phyloP scores from a whole-genome alignment of 345 rosid genomes.

The Eucalyptus fibrosa region DNA sequence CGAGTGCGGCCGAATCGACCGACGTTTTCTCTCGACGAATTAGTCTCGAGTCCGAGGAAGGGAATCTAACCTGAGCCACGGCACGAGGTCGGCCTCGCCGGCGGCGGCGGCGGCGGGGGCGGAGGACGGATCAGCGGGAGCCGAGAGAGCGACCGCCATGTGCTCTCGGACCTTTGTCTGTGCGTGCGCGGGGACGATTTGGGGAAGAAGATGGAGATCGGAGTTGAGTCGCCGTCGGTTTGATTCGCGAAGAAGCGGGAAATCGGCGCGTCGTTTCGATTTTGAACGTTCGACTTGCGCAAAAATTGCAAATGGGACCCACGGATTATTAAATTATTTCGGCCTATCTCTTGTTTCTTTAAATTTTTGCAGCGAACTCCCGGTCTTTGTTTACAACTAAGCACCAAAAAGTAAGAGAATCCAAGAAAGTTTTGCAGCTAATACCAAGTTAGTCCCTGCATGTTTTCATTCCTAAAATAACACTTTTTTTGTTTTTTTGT shows the following conservation, averaged over 20 bases:
- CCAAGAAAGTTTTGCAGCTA: not conserved
- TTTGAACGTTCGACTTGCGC: not conserved
- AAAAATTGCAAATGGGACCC: not conserved
- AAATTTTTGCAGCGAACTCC: not conserved
- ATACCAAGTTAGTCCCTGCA: not conserved
- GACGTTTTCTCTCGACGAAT: not conserved
- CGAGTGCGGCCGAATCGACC: not conserved
- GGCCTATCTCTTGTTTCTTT: not conserved
- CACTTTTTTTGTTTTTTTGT: no score
- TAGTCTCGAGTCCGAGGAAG: not conserved
- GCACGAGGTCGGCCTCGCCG: not conserved
- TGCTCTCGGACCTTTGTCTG: not conserved
- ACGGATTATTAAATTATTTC: not conserved
- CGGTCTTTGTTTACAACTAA: not conserved
- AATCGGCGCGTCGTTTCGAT: not conserved
- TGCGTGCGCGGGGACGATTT: not conserved
- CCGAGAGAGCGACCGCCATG: slow-evolving; percentile 4
- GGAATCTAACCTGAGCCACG: not conserved
- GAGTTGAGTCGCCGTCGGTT: not conserved
- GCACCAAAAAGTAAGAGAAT: not conserved
- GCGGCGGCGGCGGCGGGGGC: not conserved
- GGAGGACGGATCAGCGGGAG: not conserved
- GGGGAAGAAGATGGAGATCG: not conserved
- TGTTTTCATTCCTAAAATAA: no score
- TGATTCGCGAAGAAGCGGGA: not conserved